Evolutionary conservation across 2,329 filamentous ascomycete species (phyloP), one percentile per base, ranked within the genome.

Genomic region (Xylariaceae sp.): DNA sequence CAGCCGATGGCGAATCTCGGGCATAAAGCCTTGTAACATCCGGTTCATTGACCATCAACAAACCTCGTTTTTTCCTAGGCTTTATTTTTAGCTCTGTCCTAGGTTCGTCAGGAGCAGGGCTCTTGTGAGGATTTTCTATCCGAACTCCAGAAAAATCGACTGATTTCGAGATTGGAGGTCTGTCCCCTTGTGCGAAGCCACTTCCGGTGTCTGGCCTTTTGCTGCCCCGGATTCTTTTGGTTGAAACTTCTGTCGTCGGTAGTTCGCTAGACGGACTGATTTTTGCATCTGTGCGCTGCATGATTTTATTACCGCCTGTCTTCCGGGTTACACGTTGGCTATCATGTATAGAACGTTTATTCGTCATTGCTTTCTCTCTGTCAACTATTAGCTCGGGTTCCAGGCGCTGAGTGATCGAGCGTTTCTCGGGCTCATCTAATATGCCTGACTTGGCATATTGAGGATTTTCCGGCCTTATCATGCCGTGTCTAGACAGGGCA

Each of bases 1-100:
- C 26, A 3, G 30, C 40, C 6, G 32, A 48, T 3, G 41, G 36
- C 19, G 37, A 15, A 13, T 26, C 44, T 4, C 34, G 36, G 30
- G 29, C 16, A 9, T 49, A 26, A 2, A 37, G 30, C 18, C 30
- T 44, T 12, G 5, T 26, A 22, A 56, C n/a, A 36, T 63, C 59
- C 49, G 64, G 70, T 48, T 77, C 73, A 1, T 73, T 69, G 4
- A 78, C 49, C 66, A 80, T 70, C 41, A 80, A 61, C 7, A 81
- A 61, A 1, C 79, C 78, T 49, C 77, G 71, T 54, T 74, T 76
- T 54, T 74, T 73, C 53, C 73, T 71, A 16, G 76, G 68, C 55
- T 71, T 75, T 48, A 80, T 76, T 7, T 73, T 72, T 34, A 80
- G 65, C 56, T 77, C 74, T 16, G 76, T 76, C 45, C 72, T 73